These are phyloP conservation scores for Aristolochia californica DNA, from an alignment of 164 flowering plant species.

Conservation along the genomic window DNA sequence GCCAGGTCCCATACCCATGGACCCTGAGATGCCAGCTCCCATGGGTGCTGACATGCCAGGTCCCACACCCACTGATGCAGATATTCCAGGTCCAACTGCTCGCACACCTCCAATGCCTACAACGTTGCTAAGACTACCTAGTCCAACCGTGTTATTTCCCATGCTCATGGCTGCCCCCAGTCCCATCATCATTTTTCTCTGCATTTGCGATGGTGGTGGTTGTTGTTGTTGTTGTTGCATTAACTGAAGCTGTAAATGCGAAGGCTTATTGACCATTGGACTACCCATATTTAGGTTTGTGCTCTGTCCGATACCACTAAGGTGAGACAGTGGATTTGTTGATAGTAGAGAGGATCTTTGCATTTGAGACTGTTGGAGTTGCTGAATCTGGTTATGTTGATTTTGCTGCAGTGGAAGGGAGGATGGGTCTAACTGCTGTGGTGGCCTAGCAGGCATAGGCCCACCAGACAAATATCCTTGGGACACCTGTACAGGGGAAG, in stretches of 20 bases:
- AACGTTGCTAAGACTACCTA: conserved; percentile 46
- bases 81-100: conserved; percentile 56
- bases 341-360: conserved; percentile 32
- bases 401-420: conserved; percentile 36
- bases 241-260: conserved; percentile 49
- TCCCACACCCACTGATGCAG: conserved; percentile 53
- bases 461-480: conserved; percentile 53
- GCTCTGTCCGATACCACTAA: conserved; percentile 43
- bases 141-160: conserved; percentile 53
- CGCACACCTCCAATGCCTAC: conserved; percentile 57
- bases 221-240: too few species aligned
- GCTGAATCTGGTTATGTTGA: conserved; percentile 31
- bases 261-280: conserved; percentile 48
- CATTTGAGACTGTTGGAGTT: conserved; percentile 7
- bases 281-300: conserved; percentile 43
- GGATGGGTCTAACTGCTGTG: conserved; percentile 41
- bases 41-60: conserved; percentile 56
- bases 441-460: conserved; percentile 43
- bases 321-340: conserved; percentile 43
- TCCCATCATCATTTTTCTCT: conserved; percentile 63
- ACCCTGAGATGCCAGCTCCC: too few species aligned
- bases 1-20: too few species aligned
- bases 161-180: conserved; percentile 49
- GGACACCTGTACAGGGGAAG: conserved; percentile 56
- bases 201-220: conserved; percentile 28